Evolutionary conservation across 2,329 filamentous ascomycete genomes (phyloP).

Genomic region (Arthrobotrys conoides): DNA sequence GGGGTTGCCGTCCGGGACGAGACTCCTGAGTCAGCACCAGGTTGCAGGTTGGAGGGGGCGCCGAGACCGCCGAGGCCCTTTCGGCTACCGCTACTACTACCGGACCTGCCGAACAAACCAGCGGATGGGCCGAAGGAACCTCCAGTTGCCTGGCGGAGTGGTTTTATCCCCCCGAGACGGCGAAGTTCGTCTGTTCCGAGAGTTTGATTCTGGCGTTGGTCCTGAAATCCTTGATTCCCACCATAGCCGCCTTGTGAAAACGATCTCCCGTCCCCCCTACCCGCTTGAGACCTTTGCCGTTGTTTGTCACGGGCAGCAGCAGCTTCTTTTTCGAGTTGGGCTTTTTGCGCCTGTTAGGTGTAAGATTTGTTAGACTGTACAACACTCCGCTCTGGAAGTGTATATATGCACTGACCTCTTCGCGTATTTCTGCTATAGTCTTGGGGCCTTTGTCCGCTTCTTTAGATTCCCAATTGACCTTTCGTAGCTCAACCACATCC

Average conservation of each 20-base stretch:
- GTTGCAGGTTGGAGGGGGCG: constrained; percentile 77
- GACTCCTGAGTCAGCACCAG: constrained; percentile 84
- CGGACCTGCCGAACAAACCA: constrained; percentile 93
- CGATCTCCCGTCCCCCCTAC: constrained; percentile 88
- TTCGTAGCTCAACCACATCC: constrained; percentile 89
- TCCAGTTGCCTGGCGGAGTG: constrained; percentile 75
- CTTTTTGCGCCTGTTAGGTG: constrained; percentile 74
- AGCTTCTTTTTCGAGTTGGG: constrained; percentile 83
- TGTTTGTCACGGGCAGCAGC: constrained; percentile 72
- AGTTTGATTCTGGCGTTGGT: constrained; percentile 80
- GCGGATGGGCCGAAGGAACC: constrained; percentile 83
- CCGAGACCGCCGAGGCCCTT: constrained; percentile 78
- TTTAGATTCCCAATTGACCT: constrained; percentile 84
- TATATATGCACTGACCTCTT: constrained; percentile 72
- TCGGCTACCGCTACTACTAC: constrained; percentile 73
- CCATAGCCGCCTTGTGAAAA: constrained; percentile 79
- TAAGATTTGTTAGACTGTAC: background rate
- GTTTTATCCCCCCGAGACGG: constrained; percentile 78
- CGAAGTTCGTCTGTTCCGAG: constrained; percentile 93
- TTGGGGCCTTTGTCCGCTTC: constrained; percentile 94
- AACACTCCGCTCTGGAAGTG: constrained; percentile 60
- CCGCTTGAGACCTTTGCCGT: constrained; percentile 78
- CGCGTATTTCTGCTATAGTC: constrained; percentile 92
- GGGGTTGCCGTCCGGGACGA: constrained; percentile 93
- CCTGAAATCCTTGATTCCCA: constrained; percentile 75